Percentiles rank a stretch among this genome's conserved stretches.
Evolutionary conservation across 148 eudicot genomes (phyloP).

Genomic region (Amaranthus hypochondriacus): DNA sequence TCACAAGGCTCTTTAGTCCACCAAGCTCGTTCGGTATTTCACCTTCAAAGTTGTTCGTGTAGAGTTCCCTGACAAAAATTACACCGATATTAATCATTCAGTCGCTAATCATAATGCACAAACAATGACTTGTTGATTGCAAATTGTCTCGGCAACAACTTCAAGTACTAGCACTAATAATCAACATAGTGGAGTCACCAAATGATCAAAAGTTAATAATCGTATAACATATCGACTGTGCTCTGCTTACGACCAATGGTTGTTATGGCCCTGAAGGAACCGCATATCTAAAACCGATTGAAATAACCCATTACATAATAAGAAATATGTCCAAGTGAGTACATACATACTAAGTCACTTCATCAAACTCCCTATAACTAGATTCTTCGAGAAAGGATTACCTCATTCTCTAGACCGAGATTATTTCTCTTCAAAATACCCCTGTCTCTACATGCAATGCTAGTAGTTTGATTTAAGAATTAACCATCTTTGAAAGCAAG

Average conservation of each 20-base stretch:
- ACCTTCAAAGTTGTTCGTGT: constrained; percentile 70
- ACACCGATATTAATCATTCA: not conserved
- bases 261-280: not conserved
- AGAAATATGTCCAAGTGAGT: not conserved
- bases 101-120: not conserved
- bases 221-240: not conserved
- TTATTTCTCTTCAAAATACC: not conserved
- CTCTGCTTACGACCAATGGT: not conserved
- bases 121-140: constrained; percentile 12
- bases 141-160: not conserved
- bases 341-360: not conserved
- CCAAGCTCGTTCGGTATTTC: constrained; percentile 62
- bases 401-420: not conserved
- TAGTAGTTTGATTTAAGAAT: too few species aligned
- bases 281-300: too few species aligned
- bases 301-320: too few species aligned
- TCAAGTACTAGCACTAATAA: not conserved
- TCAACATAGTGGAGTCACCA: constrained; percentile 15
- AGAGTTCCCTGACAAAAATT: constrained; percentile 47
- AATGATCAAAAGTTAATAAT: not conserved
- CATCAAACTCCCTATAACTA: not conserved
- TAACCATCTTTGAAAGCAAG: too few species aligned
- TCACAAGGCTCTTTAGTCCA: constrained; percentile 61
- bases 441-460: too few species aligned
- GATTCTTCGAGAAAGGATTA: not conserved